These are phyloP conservation scores for Plasmopara muralis DNA, from an alignment of 352 stramenopile species.

Conservation along the genomic window DNA sequence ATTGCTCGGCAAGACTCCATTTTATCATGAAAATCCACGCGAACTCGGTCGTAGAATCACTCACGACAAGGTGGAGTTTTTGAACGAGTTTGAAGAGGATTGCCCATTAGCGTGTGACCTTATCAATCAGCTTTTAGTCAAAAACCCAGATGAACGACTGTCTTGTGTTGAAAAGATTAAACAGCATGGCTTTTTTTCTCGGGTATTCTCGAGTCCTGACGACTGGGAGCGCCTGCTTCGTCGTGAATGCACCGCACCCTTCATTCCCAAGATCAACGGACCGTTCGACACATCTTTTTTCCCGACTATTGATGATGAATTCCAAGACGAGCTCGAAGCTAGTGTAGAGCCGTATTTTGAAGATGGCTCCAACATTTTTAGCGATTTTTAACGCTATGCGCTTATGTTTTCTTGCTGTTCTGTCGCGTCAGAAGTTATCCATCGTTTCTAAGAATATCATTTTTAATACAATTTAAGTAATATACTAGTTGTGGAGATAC, in stretches of 20 bases:
- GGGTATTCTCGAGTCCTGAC: conserved; percentile 24
- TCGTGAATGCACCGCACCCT: conserved; percentile 42
- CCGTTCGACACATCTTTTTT: conserved; percentile 73
- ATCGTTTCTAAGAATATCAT: too few species aligned
- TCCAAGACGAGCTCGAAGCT: conserved; percentile 47
- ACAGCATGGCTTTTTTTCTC: conserved; percentile 49
- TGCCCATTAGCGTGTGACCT: conserved; percentile 43
- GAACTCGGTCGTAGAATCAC: conserved; percentile 75
- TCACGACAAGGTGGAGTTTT: conserved; percentile 55
- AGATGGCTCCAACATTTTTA: conserved; percentile 62
- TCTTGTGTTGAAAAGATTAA: conserved; percentile 47
- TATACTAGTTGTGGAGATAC: neutral
- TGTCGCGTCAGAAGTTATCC: too few species aligned
- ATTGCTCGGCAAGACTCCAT: conserved; percentile 76
- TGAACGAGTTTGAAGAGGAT: conserved; percentile 53
- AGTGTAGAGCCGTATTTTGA: conserved; percentile 54
- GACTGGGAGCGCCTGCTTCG: conserved; percentile 39
- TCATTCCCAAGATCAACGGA: conserved; percentile 52
- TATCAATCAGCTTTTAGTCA: conserved; percentile 52
- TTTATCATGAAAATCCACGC: conserved; percentile 77
- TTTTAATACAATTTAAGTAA: neutral
- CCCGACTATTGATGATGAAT: conserved; percentile 43
- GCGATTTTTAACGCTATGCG: conserved; percentile 30
- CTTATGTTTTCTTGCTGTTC: too few species aligned
- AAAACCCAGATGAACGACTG: conserved; percentile 38